A percentile compares a stretch with the other conserved stretches of the same genome.
These are phyloP conservation scores for Aleurites moluccanus DNA, from an alignment of 441 rosid species.

Conservation along the genomic window DNA sequence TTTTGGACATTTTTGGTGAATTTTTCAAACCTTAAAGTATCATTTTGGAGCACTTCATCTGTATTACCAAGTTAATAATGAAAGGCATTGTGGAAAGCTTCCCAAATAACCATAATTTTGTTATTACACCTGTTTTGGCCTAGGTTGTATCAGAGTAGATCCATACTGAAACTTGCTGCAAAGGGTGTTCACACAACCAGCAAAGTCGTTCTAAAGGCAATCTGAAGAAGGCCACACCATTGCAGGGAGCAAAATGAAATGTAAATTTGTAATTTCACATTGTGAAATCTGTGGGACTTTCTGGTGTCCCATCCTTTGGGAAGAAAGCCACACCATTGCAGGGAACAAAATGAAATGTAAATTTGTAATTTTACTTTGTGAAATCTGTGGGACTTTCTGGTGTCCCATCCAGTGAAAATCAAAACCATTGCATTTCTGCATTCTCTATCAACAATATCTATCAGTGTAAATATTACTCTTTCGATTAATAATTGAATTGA, in stretches of 20 bases:
- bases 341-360: constrained; percentile 5
- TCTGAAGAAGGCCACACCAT: constrained; percentile 31
- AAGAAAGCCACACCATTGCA: constrained; percentile 16
- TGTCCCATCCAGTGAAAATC: neutral
- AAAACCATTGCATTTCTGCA: neutral
- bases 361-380: neutral
- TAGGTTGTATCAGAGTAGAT: constrained; percentile 70
- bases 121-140: constrained; percentile 10
- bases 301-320: neutral
- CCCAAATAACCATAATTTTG: neutral
- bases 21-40: neutral
- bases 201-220: constrained; percentile 59
- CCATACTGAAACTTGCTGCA: constrained; percentile 66
- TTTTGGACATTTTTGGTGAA: neutral
- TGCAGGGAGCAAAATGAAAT: neutral
- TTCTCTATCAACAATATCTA: neutral
- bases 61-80: neutral
- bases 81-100: neutral
- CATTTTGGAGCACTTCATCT: neutral
- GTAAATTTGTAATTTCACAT: neutral
- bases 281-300: neutral
- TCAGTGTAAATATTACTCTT: constrained; percentile 1
- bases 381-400: neutral
- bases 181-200: constrained; percentile 61
- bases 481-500: constrained; percentile 8